Conservation (phyloP, 2,329 filamentous ascomycete genomes). For the Lithohypha guttulata region DNA sequence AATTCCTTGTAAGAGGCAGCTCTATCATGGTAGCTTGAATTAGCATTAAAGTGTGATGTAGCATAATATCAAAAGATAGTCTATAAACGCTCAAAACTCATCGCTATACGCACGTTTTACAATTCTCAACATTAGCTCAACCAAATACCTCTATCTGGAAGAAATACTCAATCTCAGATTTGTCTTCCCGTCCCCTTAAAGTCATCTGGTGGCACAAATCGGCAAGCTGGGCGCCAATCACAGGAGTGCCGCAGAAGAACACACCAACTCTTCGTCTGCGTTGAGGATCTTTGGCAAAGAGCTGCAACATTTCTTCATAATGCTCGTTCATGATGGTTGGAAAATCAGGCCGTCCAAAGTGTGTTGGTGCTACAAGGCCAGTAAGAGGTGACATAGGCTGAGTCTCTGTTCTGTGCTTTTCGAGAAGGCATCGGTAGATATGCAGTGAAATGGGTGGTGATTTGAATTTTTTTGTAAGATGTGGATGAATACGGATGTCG, state of each 20-base stretch:
- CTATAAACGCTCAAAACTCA: too few species aligned
- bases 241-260: constrained; percentile 47
- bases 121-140: too few species aligned
- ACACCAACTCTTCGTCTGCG: constrained; percentile 37
- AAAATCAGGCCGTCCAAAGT: constrained; percentile 47
- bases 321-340: constrained; percentile 43
- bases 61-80: too few species aligned
- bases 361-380: constrained; percentile 39
- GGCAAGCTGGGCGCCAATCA: constrained; percentile 46
- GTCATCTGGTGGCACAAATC: constrained; percentile 45
- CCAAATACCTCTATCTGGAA: constrained; percentile 49
- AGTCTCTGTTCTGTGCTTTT: constrained; percentile 43
- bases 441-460: constrained; percentile 38
- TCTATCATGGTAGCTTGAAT: too few species aligned
- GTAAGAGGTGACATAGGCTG: constrained; percentile 35
- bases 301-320: constrained; percentile 42
- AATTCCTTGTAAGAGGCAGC: too few species aligned
- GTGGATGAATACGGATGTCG: constrained; percentile 46
- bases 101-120: too few species aligned
- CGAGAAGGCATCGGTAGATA: constrained; percentile 47
- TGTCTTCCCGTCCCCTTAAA: constrained; percentile 41
- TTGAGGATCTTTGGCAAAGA: constrained; percentile 16
- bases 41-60: too few species aligned
- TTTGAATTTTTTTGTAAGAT: constrained; percentile 46
- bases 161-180: constrained; percentile 43